Conservation (phyloP, 371 early-diverging fungal species). For the Funneliformis caledonium region DNA sequence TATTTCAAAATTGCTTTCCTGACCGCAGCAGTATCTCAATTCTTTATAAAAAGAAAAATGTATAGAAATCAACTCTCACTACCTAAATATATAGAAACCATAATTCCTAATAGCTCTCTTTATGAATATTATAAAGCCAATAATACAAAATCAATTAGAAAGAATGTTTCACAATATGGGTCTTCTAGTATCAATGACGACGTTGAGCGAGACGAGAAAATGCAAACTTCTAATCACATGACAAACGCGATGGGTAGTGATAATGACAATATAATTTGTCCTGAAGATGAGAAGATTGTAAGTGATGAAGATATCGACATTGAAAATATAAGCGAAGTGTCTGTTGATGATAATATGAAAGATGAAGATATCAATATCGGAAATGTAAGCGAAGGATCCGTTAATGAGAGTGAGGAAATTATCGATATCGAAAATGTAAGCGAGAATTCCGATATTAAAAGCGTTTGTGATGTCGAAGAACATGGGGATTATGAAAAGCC, state of each 20-base stretch:
- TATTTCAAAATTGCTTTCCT: too few species aligned
- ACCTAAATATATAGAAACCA: too few species aligned
- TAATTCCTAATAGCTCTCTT: too few species aligned
- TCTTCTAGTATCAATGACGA: not conserved
- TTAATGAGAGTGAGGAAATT: not conserved
- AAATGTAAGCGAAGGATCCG: not conserved
- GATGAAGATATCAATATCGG: not conserved
- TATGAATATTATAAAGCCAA: too few species aligned
- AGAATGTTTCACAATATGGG: not conserved
- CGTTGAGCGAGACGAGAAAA: too few species aligned
- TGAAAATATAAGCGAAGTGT: not conserved
- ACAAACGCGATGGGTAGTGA: not conserved
- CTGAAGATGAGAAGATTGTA: not conserved
- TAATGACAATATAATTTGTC: not conserved
- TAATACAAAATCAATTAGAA: not conserved
- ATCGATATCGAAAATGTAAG: not conserved
- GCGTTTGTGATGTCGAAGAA: not conserved
- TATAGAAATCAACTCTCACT: too few species aligned
- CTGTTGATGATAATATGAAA: not conserved
- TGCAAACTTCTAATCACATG: not conserved
- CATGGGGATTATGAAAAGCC: not conserved
- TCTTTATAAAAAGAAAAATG: too few species aligned
- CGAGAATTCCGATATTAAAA: not conserved
- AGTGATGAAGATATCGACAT: not conserved
- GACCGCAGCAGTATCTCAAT: too few species aligned